Base-by-base conservation (phyloP, 1,139 yeast genomes). In the Suhomyces atakaporum region DNA sequence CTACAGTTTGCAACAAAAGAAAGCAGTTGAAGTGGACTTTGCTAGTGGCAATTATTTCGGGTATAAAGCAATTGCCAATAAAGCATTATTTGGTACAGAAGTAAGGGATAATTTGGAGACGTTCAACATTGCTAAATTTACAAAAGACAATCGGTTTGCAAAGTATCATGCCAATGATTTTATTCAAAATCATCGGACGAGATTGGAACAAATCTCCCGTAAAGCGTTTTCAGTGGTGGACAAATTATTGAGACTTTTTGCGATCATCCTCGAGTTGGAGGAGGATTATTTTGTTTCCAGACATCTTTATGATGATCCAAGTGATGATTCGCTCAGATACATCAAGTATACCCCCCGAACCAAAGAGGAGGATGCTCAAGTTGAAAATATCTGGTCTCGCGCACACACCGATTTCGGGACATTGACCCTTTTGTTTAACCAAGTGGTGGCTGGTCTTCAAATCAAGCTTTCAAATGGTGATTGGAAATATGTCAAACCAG, bases 331-430 rank as follows among this genome's bases (percentile, higher is more conserved):
- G 34, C 42, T 62, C 22, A 40, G 69, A 27, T 63, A 47, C 42
- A 63, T 63, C 63, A 56, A 58, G 35, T 62, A 62, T 38, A 56
- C 56, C 25, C 62, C 61, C 1, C 36, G 66, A 27, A 23, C 52
- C 2, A 39, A 36, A 15, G 59, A 54, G 34, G 62, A 60, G 11
- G 66, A 60, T 36, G 53, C 49, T 4, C 43, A 50, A 33, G 61
- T 60, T 3, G 63, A 60, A 33, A 51, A 54, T 29, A 56, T 50
- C 18, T 60, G 64, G 60, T 53, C 64, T 7, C 45, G 66, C 27
- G 64, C 59, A 1, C 66, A 60, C 34, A 60, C 65, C 4, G 66
- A 59, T 35, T 59, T 60, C 43, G 64, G 65, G 2, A 54, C 58
- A 10, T 50, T 60, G 30, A 59, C 65, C 2, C 48, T 59, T 9